Evolutionary conservation across 306 rosid genomes (phyloP).

Genomic region (Gynostemma pentaphyllum): DNA sequence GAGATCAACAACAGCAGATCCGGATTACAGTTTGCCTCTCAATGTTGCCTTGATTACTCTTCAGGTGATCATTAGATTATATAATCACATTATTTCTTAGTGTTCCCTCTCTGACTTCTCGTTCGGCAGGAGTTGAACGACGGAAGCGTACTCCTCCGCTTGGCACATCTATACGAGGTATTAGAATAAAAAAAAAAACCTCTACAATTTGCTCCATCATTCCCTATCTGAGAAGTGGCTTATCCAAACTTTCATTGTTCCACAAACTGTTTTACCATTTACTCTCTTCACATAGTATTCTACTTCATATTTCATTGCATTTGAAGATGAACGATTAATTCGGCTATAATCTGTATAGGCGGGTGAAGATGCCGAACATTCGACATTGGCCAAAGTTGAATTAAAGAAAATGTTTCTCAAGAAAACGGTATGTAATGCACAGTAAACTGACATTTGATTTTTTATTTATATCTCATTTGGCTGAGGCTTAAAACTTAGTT

Average conservation of each 20-base stretch:
- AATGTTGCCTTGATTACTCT: conserved; percentile 83
- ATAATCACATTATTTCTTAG: background rate
- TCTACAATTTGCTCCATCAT: too few species aligned
- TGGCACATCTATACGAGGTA: conserved; percentile 93
- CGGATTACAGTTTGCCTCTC: conserved; percentile 57
- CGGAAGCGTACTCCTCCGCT: conserved; percentile 58
- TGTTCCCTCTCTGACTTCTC: background rate
- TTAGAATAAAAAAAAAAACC: too few species aligned
- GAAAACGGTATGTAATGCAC: conserved; percentile 70
- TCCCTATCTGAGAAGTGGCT: too few species aligned
- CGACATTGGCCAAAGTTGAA: conserved; percentile 54
- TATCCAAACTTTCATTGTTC: background rate
- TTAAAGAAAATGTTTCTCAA: conserved; percentile 53
- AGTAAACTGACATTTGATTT: background rate
- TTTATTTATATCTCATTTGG: too few species aligned
- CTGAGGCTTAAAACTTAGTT: too few species aligned
- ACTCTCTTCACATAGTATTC: too few species aligned
- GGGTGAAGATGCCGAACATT: conserved; percentile 51
- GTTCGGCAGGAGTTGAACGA: conserved; percentile 63
- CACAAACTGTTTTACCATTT: background rate
- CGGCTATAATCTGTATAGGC: conserved; percentile 25
- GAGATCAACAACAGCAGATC: conserved; percentile 36
- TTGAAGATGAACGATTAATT: conserved; percentile 7
- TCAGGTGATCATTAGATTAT: conserved; percentile 43
- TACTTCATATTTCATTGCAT: too few species aligned